phyloP scores from a whole-genome alignment of 2,329 filamentous ascomycete genomes.

The Aspergillus carbonarius region DNA sequence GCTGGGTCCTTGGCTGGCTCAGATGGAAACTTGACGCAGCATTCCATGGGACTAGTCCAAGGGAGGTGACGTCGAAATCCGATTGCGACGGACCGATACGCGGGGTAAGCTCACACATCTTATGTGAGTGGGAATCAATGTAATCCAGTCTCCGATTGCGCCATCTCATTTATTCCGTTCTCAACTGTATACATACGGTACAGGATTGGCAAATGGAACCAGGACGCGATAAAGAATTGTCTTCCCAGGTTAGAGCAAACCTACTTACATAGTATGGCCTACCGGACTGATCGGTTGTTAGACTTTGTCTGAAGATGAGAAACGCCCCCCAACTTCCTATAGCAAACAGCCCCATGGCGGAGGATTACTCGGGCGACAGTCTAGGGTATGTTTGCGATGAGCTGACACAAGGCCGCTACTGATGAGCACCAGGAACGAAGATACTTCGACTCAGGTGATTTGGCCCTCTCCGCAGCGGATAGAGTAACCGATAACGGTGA shows the following conservation, averaged over 20 bases:
- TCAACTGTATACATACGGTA: neutral
- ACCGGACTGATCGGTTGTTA: neutral
- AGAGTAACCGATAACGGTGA: constrained; percentile 22
- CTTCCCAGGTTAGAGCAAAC: neutral
- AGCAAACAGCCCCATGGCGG: neutral
- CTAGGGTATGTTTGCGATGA: neutral
- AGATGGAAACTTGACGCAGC: neutral
- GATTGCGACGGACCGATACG: neutral
- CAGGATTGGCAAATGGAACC: neutral
- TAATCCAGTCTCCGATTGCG: neutral
- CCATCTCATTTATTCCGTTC: neutral
- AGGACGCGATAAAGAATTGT: neutral
- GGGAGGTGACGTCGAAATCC: neutral
- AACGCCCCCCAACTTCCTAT: constrained; percentile 8
- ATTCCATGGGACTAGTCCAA: neutral
- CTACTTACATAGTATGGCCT: neutral
- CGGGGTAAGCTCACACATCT: neutral
- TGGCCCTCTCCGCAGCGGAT: constrained; percentile 26
- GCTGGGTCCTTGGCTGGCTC: neutral
- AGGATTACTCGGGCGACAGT: neutral
- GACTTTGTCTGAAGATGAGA: constrained; percentile 16
- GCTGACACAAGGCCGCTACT: neutral
- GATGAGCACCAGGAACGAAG: constrained; percentile 23
- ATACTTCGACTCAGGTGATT: constrained; percentile 34
- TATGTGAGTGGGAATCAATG: neutral